Conservation (phyloP, 2,329 filamentous ascomycete species). For the Phialophora expanda region DNA sequence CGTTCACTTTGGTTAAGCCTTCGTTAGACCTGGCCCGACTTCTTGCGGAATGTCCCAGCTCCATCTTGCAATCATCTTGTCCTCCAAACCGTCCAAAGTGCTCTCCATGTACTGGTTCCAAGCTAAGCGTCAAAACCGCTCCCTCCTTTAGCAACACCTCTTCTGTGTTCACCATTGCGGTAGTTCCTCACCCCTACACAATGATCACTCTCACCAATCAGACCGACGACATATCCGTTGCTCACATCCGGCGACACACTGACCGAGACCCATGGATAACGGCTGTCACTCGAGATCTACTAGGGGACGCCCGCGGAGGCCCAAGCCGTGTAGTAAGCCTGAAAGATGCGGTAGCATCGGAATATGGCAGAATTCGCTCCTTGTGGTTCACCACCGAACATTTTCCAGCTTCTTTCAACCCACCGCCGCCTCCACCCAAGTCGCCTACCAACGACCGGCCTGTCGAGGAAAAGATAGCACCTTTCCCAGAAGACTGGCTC, state of each 20-base stretch:
- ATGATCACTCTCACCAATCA: constrained; percentile 70
- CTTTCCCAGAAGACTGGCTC: constrained; percentile 56
- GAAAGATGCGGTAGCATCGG: constrained; percentile 79
- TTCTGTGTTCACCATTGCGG: constrained; percentile 78
- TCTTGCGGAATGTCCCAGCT: constrained; percentile 74
- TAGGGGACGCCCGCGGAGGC: constrained; percentile 67
- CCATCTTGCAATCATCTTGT: constrained; percentile 76
- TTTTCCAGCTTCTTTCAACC: constrained; percentile 47
- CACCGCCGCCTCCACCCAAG: constrained; percentile 39
- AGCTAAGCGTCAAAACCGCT: constrained; percentile 70
- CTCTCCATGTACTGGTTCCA: constrained; percentile 70
- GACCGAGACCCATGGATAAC: constrained; percentile 79
- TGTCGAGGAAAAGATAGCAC: constrained; percentile 36
- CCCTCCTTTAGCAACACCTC: constrained; percentile 73
- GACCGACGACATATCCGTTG: constrained; percentile 63
- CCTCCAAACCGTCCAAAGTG: constrained; percentile 81
- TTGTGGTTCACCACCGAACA: constrained; percentile 82
- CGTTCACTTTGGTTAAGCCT: constrained; percentile 71
- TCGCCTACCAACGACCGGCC: constrained; percentile 39
- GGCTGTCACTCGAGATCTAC: constrained; percentile 70
- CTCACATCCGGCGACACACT: constrained; percentile 70
- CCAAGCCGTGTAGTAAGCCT: constrained; percentile 72
- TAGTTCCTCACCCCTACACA: constrained; percentile 90
- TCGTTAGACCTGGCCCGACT: constrained; percentile 74
- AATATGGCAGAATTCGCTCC: constrained; percentile 66